These are phyloP conservation scores for Boletus reticulatus DNA, from an alignment of 768 basidiomycete species.

Conservation along the genomic window DNA sequence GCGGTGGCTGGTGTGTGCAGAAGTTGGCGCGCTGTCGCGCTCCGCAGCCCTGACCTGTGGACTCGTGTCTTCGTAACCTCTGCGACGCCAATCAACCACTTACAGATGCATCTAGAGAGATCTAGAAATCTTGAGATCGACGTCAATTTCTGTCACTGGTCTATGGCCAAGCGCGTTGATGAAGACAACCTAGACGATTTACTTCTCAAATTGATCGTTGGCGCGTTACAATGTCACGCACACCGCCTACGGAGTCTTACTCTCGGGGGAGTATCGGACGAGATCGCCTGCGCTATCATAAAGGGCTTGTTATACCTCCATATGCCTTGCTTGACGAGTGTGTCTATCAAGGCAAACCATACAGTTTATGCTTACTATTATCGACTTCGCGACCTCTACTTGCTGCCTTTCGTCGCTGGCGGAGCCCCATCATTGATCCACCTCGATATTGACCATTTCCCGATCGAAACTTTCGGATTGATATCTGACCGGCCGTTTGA, in stretches of 20 bases:
- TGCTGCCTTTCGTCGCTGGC: conserved; percentile 13
- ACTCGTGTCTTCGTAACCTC: conserved; percentile 16
- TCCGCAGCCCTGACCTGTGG: conserved; percentile 9
- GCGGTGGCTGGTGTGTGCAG: conserved; percentile 12
- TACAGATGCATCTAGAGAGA: conserved; percentile 6
- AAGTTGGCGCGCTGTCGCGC: conserved; percentile 7
- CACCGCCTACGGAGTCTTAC: conserved; percentile 7
- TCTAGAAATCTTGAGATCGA: conserved; percentile 9
- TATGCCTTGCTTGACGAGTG: conserved; percentile 4
- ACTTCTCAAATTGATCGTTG: conserved; percentile 4
- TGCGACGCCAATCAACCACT: neutral
- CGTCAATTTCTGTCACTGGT: conserved; percentile 14
- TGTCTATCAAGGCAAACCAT: conserved; percentile 12
- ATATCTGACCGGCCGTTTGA: conserved; percentile 5
- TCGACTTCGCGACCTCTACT: neutral
- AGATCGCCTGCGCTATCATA: conserved; percentile 2
- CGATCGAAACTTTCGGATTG: conserved; percentile 5
- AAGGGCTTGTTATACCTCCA: neutral
- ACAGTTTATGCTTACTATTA: conserved; percentile 5
- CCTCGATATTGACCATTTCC: conserved; percentile 18
- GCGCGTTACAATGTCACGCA: neutral
- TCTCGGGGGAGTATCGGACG: conserved; percentile 16
- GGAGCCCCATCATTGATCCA: conserved; percentile 6
- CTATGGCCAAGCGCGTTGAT: neutral
- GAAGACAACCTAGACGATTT: neutral